Base-by-base conservation (phyloP, 2,329 filamentous ascomycete genomes). In the Teratosphaeria zuluensis region DNA sequence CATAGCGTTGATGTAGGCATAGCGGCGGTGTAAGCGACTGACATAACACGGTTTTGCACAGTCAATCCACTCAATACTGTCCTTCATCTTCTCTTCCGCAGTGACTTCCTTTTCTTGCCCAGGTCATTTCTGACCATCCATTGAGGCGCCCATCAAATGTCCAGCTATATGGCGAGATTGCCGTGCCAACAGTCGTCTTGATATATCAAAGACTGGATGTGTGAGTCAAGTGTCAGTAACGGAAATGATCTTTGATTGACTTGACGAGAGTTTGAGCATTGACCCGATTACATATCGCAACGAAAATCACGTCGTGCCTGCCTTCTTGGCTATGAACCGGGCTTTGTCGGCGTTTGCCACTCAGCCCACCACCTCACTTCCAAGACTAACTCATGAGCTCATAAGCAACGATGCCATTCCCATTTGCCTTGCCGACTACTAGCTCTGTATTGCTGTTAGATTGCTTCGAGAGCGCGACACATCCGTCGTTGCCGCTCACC, bases 361-460 rank as follows among this genome's bases (percentile, higher is more conserved):
- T n/a, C 2, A 48, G 19, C 42, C n/a, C 42, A 46, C 42, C n/a
- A 7, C 42, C 4, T 48, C 42, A 11, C 42, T 9, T 48, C 16
- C 42, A 8, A 6, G 19, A 48, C n/a, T 48, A 7, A 48, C 35
- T 48, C 42, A 21, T n/a, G 31, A 21, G n/a, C 5, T 19, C 14
- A 16, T 5, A 28, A 28, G 7, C 55, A 42, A 57, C n/a, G 12
- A 97, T 97, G 94, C 92, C 92, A 33, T 97, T 89, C 71, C 88
- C 89, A 12, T 96, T 96, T 69, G 77, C 83, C 11, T 84, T 97
- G 33, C 92, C 94, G 1, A 97, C 92, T 0, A 96, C 92, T 4
- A 95, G 91, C 35, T 84, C 87, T 57, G 87, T 95, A 70, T 86
- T 89, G 56, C 92, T 96, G 71, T 87, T 89, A 24, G 80, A 86